Base-by-base conservation (phyloP, 306 rosid genomes). In the Biancaea sappan region DNA sequence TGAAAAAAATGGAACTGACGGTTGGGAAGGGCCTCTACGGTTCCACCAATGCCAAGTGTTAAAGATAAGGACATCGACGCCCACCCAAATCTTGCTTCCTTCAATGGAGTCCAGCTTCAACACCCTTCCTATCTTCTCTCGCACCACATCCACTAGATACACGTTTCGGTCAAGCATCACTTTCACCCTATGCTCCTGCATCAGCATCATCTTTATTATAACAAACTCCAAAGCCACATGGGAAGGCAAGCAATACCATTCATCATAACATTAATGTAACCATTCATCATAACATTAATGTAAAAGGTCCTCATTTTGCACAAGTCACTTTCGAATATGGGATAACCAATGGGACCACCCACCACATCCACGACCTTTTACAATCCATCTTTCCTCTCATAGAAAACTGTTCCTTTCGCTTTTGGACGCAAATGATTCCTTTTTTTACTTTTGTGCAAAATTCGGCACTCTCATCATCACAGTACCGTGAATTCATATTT, bases 31-130 rank as follows among this genome's bases (percentile, higher is more conserved):
- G 71, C 96, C 96, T 71, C 97, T 90, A 11, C 98, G 91, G 68
- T 29, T 78, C 98, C 98, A 94, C 98, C 98, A 94, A 15, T 94
- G 98, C 98, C 98, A 94, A 3, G 98, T 94, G 87, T 94, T 94
- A 57, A 94, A 94, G 81, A 94, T 74, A 60, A 94, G 96, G 80
- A 85, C 82, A 71, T 94, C 92, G 35, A 89, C 7, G 3, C 77
- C 78, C 29, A 52, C 69, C 98, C 98, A 94, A 1, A 81, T 28
- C 66, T 90, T 90, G 74, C 89, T 59, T 73, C 89, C 90, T 62
- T 47, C 56, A 5, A 94, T 88, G 3, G 96, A 87, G 40, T 94
- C 96, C 61, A 94, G 88, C 72, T 91, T 91, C 86, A 94, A 86
- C 0, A 94, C 95, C 37, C 97, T 85, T 0, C 98, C 97, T 22